Evolutionary conservation across 768 basidiomycete species (phyloP), one percentile per base, ranked within the genome.

Genomic region (Pleurotus sapidus): DNA sequence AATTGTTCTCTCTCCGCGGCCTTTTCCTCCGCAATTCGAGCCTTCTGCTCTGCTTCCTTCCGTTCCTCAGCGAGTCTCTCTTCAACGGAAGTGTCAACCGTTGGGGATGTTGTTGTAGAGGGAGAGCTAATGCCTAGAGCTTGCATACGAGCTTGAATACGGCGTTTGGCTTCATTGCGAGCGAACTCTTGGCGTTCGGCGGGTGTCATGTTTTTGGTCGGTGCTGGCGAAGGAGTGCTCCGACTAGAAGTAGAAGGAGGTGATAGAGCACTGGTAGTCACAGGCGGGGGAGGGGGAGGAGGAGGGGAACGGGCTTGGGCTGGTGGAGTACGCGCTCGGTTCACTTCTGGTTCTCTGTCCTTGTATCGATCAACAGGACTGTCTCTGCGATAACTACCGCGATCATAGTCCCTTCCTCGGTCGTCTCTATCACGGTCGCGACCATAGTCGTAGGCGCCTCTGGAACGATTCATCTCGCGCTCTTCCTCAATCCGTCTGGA

Each of bases 21-120:
- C 63, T 90, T 86, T 60, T 80, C 80, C 69, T 97, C 95, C 0
- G 93, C 95, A 48, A 79, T 74, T 56, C 77, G 81, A 0, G 83
- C 84, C 69, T 91, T 93, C 68, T 93, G 91, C 61, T 94, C 95
- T 0, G 95, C 95, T 67, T 97, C 96, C 67, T 82, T 86, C 77
- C 89, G 91, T 66, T 98, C 96, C 63, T 86, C 79, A 38, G 83
- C 86, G 4, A 98, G 79, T 8, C 95, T 77, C 61, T 95, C 91
- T 67, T 93, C 90, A 2, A 97, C 93, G 53, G 78, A 82, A 5
- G 83, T 87, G 68, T 97, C 95, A 8, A 95, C 76, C 0, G 68
- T 60, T 11, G 77, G 70, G 5, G 84, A 68, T 25, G 81, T 71
- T 8, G 49, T 4, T 9, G 51, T 8, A 12, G 80, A 62, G 0